Evolutionary conservation across 2,329 filamentous ascomycete species (phyloP).

Genomic region (Biscogniauxia mediterranea): DNA sequence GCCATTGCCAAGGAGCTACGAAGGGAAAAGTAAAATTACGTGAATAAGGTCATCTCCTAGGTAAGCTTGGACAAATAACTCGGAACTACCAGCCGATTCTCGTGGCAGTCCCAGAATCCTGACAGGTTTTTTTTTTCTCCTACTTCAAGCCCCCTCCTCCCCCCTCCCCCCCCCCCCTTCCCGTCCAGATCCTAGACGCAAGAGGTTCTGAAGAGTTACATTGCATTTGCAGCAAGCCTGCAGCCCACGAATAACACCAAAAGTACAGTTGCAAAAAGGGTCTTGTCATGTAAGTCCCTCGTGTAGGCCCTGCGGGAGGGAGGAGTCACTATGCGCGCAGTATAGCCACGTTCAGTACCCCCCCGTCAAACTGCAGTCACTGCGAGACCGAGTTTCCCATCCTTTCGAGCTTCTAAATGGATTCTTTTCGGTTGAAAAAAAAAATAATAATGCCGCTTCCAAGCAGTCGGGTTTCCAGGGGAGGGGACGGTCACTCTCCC

Average conservation of each 20-base stretch:
- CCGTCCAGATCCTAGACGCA: neutral
- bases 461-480: slow-evolving; percentile 15
- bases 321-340: neutral
- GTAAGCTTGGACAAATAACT: neutral
- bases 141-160: too few species aligned
- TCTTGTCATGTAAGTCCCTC: neutral
- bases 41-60: neutral
- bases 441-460: slow-evolving; percentile 15
- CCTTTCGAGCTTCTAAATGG: neutral
- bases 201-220: neutral
- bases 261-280: neutral
- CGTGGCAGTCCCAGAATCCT: neutral
- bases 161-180: neutral
- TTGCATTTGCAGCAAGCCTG: neutral
- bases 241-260: neutral
- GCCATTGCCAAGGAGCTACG: neutral
- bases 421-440: slow-evolving; percentile 15
- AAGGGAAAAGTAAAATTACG: neutral
- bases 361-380: neutral
- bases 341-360: neutral
- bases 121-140: neutral
- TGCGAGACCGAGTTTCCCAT: neutral
- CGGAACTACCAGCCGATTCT: neutral
- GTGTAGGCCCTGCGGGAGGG: neutral
- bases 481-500: neutral